A percentile compares a stretch with the other conserved stretches of the same genome.
These are phyloP conservation scores for Jackrogersella multiformis DNA, from an alignment of 495 filamentous ascomycete species.

Conservation along the genomic window DNA sequence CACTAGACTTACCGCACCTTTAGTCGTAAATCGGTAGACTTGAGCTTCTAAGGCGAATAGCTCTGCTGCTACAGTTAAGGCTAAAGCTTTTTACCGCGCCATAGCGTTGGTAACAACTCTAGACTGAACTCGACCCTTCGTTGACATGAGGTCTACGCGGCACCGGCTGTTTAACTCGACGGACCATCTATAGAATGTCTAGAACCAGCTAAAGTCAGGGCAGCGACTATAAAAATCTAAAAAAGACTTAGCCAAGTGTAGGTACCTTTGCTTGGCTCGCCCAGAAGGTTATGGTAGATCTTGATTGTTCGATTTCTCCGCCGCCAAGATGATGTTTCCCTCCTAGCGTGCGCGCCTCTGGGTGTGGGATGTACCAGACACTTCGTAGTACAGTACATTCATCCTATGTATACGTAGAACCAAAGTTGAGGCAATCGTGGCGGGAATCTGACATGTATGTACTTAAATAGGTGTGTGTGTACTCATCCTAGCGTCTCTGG, in stretches of 20 bases:
- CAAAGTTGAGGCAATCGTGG: conserved; percentile 38
- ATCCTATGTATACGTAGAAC: conserved; percentile 16
- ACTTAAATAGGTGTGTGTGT: conserved; percentile 10
- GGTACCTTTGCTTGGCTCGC: conserved; percentile 5
- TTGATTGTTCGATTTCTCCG: conserved; percentile 34
- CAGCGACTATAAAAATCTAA: conserved; percentile 10
- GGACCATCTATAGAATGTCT: neutral
- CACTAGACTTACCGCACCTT: too few relatives aligned
- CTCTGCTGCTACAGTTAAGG: conserved; percentile 4
- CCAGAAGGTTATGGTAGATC: conserved; percentile 22
- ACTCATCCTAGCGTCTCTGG: conserved; percentile 12
- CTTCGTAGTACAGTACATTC: conserved; percentile 22
- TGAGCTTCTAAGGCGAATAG: neutral
- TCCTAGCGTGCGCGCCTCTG: conserved; percentile 23
- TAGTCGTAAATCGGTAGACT: conserved; percentile 8
- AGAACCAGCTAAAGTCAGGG: neutral
- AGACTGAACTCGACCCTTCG: conserved; percentile 8
- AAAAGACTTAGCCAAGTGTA: neutral
- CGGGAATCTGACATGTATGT: conserved; percentile 26
- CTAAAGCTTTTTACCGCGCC: conserved; percentile 4
- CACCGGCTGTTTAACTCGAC: conserved; percentile 1
- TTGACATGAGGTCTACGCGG: neutral
- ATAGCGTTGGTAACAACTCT: conserved; percentile 4
- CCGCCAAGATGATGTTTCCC: conserved; percentile 29
- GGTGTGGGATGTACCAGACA: conserved; percentile 14